Conservation (phyloP, 352 stramenopile genomes). For the Globisporangium takayamanum region DNA sequence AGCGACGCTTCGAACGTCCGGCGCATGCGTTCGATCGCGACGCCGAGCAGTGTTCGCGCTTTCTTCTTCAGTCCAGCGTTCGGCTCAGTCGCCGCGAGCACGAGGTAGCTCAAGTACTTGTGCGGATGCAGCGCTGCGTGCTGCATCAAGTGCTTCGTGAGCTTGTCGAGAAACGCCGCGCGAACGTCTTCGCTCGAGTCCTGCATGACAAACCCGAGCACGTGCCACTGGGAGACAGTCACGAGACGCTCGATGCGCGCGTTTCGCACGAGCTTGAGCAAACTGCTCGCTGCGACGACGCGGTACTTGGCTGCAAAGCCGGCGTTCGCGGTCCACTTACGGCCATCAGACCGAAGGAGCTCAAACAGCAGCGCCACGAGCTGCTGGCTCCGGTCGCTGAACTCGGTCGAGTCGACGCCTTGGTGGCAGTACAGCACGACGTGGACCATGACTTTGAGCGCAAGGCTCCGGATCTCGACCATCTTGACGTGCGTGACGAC, state of each 20-base stretch:
- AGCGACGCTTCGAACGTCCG: conserved; percentile 57
- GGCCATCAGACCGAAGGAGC: conserved; percentile 54
- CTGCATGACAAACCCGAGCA: conserved; percentile 69
- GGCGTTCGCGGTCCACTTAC: conserved; percentile 30
- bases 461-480: conserved; percentile 46
- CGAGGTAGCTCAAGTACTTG: conserved; percentile 79
- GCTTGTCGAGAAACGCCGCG: conserved; percentile 60
- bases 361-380: conserved; percentile 52
- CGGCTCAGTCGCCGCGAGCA: conserved; percentile 52
- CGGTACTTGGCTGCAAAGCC: conserved; percentile 42
- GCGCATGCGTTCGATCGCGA: conserved; percentile 70
- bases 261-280: conserved; percentile 67
- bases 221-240: conserved; percentile 60
- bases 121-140: conserved; percentile 50
- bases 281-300: conserved; percentile 31
- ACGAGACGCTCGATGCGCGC: conserved; percentile 43
- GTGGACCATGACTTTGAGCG: conserved; percentile 59
- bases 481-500: conserved; percentile 22
- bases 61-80: conserved; percentile 49
- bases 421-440: conserved; percentile 38
- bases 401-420: conserved; percentile 11
- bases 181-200: conserved; percentile 73
- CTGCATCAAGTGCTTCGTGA: conserved; percentile 70
- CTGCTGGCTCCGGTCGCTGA: conserved; percentile 20
- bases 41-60: conserved; percentile 35